phyloP scores from a whole-genome alignment of 2,329 filamentous ascomycete species.

The Aspergillus hortae region DNA sequence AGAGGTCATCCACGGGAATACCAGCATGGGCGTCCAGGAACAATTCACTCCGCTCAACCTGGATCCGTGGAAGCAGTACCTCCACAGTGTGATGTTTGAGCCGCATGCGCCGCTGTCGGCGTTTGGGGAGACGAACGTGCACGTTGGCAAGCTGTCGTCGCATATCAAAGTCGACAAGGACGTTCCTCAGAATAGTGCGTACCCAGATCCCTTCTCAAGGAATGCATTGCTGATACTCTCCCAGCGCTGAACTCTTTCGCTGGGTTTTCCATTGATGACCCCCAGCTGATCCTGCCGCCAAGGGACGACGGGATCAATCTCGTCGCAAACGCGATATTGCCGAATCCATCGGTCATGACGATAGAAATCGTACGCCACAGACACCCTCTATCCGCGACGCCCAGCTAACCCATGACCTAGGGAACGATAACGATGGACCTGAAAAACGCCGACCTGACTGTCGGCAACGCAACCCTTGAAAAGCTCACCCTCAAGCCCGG shows the following conservation, averaged over 20 bases:
- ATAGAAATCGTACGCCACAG: conserved; percentile 14
- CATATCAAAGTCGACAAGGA: conserved; percentile 11
- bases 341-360: conserved; percentile 17
- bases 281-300: conserved; percentile 17
- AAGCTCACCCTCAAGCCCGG: conserved; percentile 18
- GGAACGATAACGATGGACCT: conserved; percentile 18
- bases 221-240: neutral
- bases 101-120: conserved; percentile 1
- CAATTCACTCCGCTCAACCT: neutral
- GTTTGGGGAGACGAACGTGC: neutral
- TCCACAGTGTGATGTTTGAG: neutral
- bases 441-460: conserved; percentile 14
- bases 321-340: conserved; percentile 18
- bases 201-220: too few species aligned
- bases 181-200: conserved; percentile 6
- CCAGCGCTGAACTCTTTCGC: conserved; percentile 18
- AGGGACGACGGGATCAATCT: conserved; percentile 20
- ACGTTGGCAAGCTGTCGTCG: conserved; percentile 12
- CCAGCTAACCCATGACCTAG: neutral
- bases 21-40: conserved; percentile 20
- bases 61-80: neutral
- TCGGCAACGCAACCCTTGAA: conserved; percentile 17
- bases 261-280: conserved; percentile 16
- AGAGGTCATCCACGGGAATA: conserved; percentile 17
- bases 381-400: neutral